Evolutionary conservation across 169 alveolate species (phyloP), one percentile per base, ranked within the genome.

Genomic region (Plasmodium fragile): DNA sequence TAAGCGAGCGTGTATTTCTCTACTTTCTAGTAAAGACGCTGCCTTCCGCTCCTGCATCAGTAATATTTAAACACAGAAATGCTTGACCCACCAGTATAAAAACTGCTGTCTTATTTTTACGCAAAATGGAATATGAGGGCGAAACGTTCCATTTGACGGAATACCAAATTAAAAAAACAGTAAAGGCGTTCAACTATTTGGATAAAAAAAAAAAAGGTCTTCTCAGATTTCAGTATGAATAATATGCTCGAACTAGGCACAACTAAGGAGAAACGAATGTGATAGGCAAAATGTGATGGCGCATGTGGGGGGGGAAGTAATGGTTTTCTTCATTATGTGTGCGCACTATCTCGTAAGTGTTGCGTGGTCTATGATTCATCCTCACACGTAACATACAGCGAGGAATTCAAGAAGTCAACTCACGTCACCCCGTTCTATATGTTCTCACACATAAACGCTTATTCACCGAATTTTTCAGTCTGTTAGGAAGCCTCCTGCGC

Each of bases 101-200:
- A 22, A 81, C 70, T 49, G 18, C 5, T 22, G 69, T 55, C 65
- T 16, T 16, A 81, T 39, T 18, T 69, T 16, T 82, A 53, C 25
- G 69, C 52, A 73, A 65, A 69, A 89, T 89, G 94, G 94, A 89
- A 59, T 89, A 79, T 89, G 94, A 78, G 71, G 94, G 94, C 5
- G 94, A 89, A 80, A 80, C 69, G 4, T 89, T 79, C 71, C 94
- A 89, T 55, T 89, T 89, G 65, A 89, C 94, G 30, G 94, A 89
- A 69, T 89, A 89, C 55, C 94, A 89, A 89, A 79, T 89, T 41
- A 89, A 89, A 11, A 89, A 89, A 89, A 79, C 91, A 4, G 52
- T 89, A 36, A 89, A 89, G 22, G 94, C 91, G 30, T 89, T 89
- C 73, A 78, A 72, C n/a, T 89, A 89, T 79, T 79, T 89, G 71